These are phyloP conservation scores for Debaryomycetaceae sp. DNA, from an alignment of 1,139 yeast genomes.

Conservation along the genomic window DNA sequence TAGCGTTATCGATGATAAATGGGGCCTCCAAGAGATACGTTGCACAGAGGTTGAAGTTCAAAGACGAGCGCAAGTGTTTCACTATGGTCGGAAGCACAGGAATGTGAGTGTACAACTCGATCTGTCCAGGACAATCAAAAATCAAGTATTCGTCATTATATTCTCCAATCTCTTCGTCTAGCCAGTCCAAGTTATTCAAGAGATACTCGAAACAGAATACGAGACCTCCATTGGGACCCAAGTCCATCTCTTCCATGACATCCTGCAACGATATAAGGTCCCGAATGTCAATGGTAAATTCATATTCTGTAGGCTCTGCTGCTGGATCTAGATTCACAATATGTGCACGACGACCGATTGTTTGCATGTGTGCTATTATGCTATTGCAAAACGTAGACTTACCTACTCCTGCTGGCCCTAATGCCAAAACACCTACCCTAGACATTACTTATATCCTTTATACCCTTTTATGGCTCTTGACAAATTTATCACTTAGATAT, in stretches of 20 bases:
- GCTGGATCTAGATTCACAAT: slow-evolving; percentile 96
- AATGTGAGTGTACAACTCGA: slow-evolving; percentile 90
- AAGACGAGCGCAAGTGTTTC: slow-evolving; percentile 70
- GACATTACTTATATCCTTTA: slow-evolving; percentile 54
- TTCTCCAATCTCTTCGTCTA: slow-evolving; percentile 93
- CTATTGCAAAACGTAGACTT: slow-evolving; percentile 89
- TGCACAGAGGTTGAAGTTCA: slow-evolving; percentile 88
- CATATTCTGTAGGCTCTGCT: slow-evolving; percentile 89
- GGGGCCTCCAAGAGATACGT: slow-evolving; percentile 92
- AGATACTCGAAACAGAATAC: slow-evolving; percentile 90
- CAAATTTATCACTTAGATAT: not conserved
- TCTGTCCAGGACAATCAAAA: slow-evolving; percentile 98
- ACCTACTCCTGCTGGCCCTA: slow-evolving; percentile 99
- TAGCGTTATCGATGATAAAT: slow-evolving; percentile 82
- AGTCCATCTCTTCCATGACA: slow-evolving; percentile 92
- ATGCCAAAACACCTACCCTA: slow-evolving; percentile 88
- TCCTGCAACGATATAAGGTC: slow-evolving; percentile 89
- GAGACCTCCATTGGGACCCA: slow-evolving; percentile 95
- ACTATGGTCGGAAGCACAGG: slow-evolving; percentile 90
- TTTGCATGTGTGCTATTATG: slow-evolving; percentile 82
- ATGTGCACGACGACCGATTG: slow-evolving; percentile 89
- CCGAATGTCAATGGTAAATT: slow-evolving; percentile 88
- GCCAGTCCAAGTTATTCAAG: slow-evolving; percentile 88
- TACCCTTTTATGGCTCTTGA: not conserved
- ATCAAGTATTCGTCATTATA: slow-evolving; percentile 89